phyloP scores from a whole-genome alignment of 2,329 filamentous ascomycete genomes.

The Exophiala spinifera region DNA sequence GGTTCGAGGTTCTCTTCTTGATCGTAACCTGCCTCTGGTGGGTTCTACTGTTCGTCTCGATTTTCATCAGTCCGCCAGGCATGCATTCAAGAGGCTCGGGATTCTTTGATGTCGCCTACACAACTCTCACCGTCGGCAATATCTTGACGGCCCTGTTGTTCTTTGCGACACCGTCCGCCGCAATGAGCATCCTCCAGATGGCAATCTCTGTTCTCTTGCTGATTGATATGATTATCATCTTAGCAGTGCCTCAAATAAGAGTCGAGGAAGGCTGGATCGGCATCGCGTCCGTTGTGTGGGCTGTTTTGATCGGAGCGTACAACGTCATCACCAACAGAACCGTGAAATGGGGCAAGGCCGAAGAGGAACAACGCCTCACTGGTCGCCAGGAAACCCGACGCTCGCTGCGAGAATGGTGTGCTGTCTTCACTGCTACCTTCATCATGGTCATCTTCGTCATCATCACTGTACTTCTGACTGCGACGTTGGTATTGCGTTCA shows the following conservation, averaged over 20 bases:
- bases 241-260: conserved; percentile 70
- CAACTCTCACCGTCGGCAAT: conserved; percentile 72
- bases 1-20: conserved; percentile 73
- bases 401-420: conserved; percentile 77
- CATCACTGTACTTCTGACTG: conserved; percentile 71
- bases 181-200: conserved; percentile 70
- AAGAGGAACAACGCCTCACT: conserved; percentile 89
- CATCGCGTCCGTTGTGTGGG: conserved; percentile 81
- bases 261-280: conserved; percentile 89
- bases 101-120: conserved; percentile 84
- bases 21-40: conserved; percentile 84
- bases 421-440: conserved; percentile 71
- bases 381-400: conserved; percentile 82
- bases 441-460: conserved; percentile 65
- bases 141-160: conserved; percentile 77
- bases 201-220: conserved; percentile 66
- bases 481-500: conserved; percentile 73
- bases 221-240: conserved; percentile 73
- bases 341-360: conserved; percentile 85
- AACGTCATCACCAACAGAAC: conserved; percentile 74
- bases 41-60: conserved; percentile 80
- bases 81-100: conserved; percentile 86
- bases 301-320: conserved; percentile 74
- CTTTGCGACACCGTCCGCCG: conserved; percentile 78
- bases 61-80: conserved; percentile 85